Evolutionary conservation across 208 protist genomes (phyloP).

Genomic region (Angomonas deanei): DNA sequence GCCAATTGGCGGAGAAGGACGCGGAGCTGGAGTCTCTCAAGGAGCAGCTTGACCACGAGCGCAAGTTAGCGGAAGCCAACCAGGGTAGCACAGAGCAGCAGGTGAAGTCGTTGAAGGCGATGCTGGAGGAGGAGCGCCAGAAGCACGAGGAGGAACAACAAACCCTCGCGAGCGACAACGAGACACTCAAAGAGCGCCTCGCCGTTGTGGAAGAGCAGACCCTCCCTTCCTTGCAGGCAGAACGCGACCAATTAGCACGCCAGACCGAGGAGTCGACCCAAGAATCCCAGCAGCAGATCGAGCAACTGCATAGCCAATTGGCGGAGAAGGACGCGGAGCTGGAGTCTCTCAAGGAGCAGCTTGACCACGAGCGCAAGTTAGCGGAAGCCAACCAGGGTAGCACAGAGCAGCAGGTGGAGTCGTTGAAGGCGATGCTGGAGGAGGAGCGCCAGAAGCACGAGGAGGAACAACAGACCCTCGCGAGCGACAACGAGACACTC

Average conservation of each 20-base stretch:
- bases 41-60: slow-evolving; percentile 10
- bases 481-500: neutral
- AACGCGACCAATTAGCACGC: too few relatives aligned
- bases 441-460: neutral
- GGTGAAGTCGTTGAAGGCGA: slow-evolving; percentile 1
- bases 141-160: slow-evolving; percentile 3
- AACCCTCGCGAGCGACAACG: too few relatives aligned
- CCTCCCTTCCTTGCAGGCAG: too few relatives aligned
- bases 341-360: too few relatives aligned
- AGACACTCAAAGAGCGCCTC: too few relatives aligned
- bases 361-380: too few relatives aligned
- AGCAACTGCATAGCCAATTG: neutral
- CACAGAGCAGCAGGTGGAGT: too few relatives aligned
- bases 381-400: too few relatives aligned
- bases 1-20: too few relatives aligned
- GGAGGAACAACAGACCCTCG: slow-evolving; percentile 2
- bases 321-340: too few relatives aligned
- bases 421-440: neutral
- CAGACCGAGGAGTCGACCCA: slow-evolving; percentile 1
- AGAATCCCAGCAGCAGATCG: neutral
- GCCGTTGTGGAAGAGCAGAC: too few relatives aligned
- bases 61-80: slow-evolving; percentile 3
- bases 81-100: slow-evolving; percentile 11
- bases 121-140: neutral
- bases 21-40: neutral